Percentiles rank a stretch among this genome's conserved stretches.
phyloP scores from a whole-genome alignment of 1,284 basidiomycete genomes.

The Apiotrichum brassicae region DNA sequence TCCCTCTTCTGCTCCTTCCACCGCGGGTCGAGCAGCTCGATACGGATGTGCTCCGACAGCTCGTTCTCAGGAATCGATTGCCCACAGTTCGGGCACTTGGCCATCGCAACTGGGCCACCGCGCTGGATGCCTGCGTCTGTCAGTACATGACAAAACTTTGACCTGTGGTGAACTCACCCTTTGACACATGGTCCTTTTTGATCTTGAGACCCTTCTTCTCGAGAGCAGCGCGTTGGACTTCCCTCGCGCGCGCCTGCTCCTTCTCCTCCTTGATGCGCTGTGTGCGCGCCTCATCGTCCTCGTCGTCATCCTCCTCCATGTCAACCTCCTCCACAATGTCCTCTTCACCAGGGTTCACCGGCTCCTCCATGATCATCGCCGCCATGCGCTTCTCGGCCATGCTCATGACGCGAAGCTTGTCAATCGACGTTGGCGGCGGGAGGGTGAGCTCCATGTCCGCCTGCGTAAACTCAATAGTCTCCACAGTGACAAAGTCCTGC shows the following conservation, averaged over 20 bases:
- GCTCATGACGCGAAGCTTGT: slow-evolving; percentile 94
- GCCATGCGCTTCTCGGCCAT: slow-evolving; percentile 97
- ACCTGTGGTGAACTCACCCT: slow-evolving; percentile 68
- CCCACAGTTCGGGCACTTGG: slow-evolving; percentile 86
- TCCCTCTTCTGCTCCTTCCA: slow-evolving; percentile 92
- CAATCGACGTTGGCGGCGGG: slow-evolving; percentile 87
- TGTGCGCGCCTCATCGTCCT: slow-evolving; percentile 57
- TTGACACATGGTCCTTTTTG: slow-evolving; percentile 91
- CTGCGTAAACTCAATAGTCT: slow-evolving; percentile 96
- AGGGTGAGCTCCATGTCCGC: slow-evolving; percentile 85
- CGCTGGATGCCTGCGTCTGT: slow-evolving; percentile 53
- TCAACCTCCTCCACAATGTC: slow-evolving; percentile 53
- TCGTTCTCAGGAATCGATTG: slow-evolving; percentile 92
- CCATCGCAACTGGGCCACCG: slow-evolving; percentile 59
- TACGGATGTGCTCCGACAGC: slow-evolving; percentile 94
- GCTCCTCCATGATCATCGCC: slow-evolving; percentile 94
- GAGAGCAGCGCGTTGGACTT: slow-evolving; percentile 69
- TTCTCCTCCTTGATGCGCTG: slow-evolving; percentile 66
- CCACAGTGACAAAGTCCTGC: slow-evolving; percentile 98
- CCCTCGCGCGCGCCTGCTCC: slow-evolving; percentile 64
- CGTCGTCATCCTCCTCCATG: slow-evolving; percentile 54
- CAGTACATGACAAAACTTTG: too few species aligned
- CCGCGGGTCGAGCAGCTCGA: slow-evolving; percentile 92
- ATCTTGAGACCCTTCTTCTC: slow-evolving; percentile 87
- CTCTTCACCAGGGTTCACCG: slow-evolving; percentile 62